Percentiles rank a stretch among this genome's conserved stretches.
These are phyloP conservation scores for Catharanthus roseus DNA, from an alignment of 257 asterid genomes.

Conservation along the genomic window DNA sequence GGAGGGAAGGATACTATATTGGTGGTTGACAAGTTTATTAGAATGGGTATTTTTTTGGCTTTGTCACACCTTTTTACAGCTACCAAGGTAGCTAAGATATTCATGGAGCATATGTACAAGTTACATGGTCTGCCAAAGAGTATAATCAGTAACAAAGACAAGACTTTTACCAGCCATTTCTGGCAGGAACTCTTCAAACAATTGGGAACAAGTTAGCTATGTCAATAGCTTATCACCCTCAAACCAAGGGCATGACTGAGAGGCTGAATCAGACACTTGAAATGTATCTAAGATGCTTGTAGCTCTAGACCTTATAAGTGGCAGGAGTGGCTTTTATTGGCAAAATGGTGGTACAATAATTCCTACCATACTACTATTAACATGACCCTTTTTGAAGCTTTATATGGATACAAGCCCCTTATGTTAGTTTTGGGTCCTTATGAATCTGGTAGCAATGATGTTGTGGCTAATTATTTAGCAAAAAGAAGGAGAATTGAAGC, in stretches of 20 bases:
- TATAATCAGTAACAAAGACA: neutral
- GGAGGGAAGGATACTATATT: neutral
- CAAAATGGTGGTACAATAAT: too few species aligned
- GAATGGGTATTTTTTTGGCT: neutral
- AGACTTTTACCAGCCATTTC: neutral
- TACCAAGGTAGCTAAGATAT: neutral
- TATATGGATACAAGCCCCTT: too few species aligned
- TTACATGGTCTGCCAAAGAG: slow-evolving; percentile 1
- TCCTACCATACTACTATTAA: too few species aligned
- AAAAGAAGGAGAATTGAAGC: too few species aligned
- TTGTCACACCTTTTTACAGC: neutral
- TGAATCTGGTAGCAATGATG: too few species aligned
- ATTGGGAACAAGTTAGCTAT: neutral
- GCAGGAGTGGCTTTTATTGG: too few species aligned
- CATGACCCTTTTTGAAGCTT: too few species aligned
- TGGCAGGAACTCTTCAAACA: neutral
- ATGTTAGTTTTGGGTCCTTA: too few species aligned
- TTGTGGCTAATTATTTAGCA: too few species aligned
- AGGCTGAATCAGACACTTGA: too few species aligned
- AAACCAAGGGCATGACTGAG: neutral
- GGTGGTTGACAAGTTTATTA: slow-evolving; percentile 7
- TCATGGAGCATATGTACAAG: neutral
- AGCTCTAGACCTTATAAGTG: too few species aligned
- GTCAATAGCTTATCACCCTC: neutral
- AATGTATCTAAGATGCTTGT: too few species aligned